phyloP scores from a whole-genome alignment of 164 flowering plant genomes.

The Brasenia schreberi region DNA sequence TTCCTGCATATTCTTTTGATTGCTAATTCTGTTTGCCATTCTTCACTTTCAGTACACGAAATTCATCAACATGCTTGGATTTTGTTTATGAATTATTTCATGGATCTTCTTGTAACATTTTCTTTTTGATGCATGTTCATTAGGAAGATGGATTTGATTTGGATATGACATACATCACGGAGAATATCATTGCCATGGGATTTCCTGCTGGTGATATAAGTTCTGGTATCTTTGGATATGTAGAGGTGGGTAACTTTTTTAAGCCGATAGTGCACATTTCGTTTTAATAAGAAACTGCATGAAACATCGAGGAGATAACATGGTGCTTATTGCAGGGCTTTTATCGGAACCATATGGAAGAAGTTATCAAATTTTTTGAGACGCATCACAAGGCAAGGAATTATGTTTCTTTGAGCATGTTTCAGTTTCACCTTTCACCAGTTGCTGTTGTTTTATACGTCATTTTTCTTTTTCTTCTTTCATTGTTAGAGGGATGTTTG shows the following conservation, averaged over 20 bases:
- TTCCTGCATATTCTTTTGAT: background rate
- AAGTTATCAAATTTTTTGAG: slow-evolving; percentile 93
- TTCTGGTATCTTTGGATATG: slow-evolving; percentile 95
- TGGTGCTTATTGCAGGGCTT: slow-evolving; percentile 52
- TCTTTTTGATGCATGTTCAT: slow-evolving; percentile 5
- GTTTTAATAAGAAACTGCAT: no score
- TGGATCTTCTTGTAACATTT: background rate
- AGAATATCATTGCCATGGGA: slow-evolving; percentile 98
- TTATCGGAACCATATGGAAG: slow-evolving; percentile 98
- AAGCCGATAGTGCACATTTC: no score
- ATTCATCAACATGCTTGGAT: background rate
- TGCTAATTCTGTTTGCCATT: background rate
- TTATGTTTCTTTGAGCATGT: background rate
- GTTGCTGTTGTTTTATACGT: no score
- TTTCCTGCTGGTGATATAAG: slow-evolving; percentile 99
- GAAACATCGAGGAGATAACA: no score
- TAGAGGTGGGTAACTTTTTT: slow-evolving; percentile 40
- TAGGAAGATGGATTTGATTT: slow-evolving; percentile 99
- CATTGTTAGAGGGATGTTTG: no score
- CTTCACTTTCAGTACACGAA: no score
- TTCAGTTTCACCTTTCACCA: no score
- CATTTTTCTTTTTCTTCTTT: no score
- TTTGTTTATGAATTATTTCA: background rate
- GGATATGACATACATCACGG: slow-evolving; percentile 98
- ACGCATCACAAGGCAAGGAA: slow-evolving; percentile 80